Evolutionary conservation across 805 yeast species (phyloP), one percentile per base, ranked within the genome.

Genomic region (Ogataea henricii): DNA sequence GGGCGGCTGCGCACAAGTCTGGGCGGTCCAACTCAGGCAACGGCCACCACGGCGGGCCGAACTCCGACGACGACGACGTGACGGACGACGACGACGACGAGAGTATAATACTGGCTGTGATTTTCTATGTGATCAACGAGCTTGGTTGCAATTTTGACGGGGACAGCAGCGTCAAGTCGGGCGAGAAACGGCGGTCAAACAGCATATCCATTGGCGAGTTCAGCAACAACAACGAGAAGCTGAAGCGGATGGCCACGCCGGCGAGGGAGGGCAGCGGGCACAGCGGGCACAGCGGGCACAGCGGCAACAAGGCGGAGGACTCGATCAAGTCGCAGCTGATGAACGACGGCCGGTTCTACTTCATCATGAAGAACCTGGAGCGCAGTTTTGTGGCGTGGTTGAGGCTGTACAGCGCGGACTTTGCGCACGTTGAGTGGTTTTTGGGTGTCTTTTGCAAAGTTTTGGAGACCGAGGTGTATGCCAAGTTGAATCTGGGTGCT

Each of bases 131-230:
- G 7, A 53, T 64, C 33, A 57, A 56, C 47, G 64, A 64, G 42
- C 46, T 62, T 18, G 68, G 68, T 7, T 42, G 56, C 13, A 51
- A 53, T 32, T 47, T 47, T 40, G 48, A 43, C 29, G 46, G 34
- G n/a, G 13, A 40, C 4, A 33, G 27, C n/a, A 26, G 30, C 12
- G 32, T 38, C 17, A 39, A 27, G 26, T 45, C 46, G 7, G 46
- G 38, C 9, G 40, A 45, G 12, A 45, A 49, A 20, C 54, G 54
- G 21, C 43, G 64, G 13, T 50, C 62, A 9, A 57, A 58, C 38
- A 58, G 63, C 43, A 59, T 61, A 9, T 54, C 63, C 17, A 56
- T 59, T 27, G 62, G 64, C 13, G 62, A 58, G 39, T 60, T 64
- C 33, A 57, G 54, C 38, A 60, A 58, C 47, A 64, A 63, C 43